Conservation (phyloP, 306 rosid species). For the Biancaea sappan region DNA sequence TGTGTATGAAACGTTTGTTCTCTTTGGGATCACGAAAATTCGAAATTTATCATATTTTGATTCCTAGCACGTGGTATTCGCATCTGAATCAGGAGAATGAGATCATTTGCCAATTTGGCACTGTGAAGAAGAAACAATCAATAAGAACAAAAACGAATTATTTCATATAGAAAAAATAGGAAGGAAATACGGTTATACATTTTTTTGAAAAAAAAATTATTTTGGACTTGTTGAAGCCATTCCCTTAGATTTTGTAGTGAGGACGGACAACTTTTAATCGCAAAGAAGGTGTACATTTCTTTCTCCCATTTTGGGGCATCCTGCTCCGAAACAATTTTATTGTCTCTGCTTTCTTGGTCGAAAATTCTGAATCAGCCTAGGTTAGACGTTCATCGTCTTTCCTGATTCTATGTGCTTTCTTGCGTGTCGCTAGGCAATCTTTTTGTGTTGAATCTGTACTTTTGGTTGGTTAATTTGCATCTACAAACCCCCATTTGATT, state of each 20-base stretch:
- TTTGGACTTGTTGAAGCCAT: background rate
- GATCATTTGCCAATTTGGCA: background rate
- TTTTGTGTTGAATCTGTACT: background rate
- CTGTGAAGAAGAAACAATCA: background rate
- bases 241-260: background rate
- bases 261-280: background rate
- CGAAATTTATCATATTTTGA: slow-evolving; percentile 11
- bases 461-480: background rate
- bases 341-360: background rate
- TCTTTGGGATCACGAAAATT: background rate
- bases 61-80: background rate
- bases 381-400: background rate
- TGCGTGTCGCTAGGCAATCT: background rate
- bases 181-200: background rate
- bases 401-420: background rate
- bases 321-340: background rate
- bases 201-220: no score
- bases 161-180: background rate
- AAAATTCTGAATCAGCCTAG: background rate
- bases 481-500: background rate
- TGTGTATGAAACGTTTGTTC: slow-evolving; percentile 21
- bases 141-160: background rate
- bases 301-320: background rate
- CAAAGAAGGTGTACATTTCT: background rate
- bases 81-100: background rate